Evolutionary conservation across 2,329 filamentous ascomycete species (phyloP), one percentile per base, ranked within the genome.

Genomic region (Nothophoma quercina): DNA sequence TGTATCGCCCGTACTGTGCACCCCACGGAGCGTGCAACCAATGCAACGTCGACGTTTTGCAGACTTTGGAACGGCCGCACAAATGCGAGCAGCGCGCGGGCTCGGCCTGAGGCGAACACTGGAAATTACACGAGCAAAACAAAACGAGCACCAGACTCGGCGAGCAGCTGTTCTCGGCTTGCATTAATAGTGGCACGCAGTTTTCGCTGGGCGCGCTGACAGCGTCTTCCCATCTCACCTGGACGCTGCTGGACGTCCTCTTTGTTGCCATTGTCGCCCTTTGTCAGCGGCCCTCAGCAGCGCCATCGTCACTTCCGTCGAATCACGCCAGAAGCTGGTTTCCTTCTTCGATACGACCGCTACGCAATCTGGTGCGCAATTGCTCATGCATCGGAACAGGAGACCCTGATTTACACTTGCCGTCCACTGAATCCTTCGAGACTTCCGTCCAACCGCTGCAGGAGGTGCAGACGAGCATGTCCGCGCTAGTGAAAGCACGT

Each of bases 1-100:
- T 49, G 61, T 49, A n/a, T n/a, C n/a, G n/a, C n/a, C n/a, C n/a
- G n/a, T n/a, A 43, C 38, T 40, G 35, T 50, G 51, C 44, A 47
- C 51, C 54, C 56, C 49, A 49, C 50, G 56, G 43, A 57, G 47
- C 30, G 36, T 41, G 44, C 58, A 40, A 44, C 59, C 59, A 61
- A 59, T 64, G 36, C 51, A 48, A 51, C 47, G 34, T 52, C 48
- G 43, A 54, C 57, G 39, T 54, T 53, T 53, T 48, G 56, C 51
- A 56, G 57, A 56, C 49, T 40, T 48, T 55, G 54, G 50, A 30
- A 48, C 40, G 47, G 32, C 47, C 39, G 49, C 45, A 39, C 39
- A 30, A 44, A 33, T 18, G 21, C 39, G 38, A 29, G 15, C 32
- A 25, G 39, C 32, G 38, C 29, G 35, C 45, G 22, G 45, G 28